These are phyloP conservation scores for Triticum urartu DNA, from an alignment of 176 grass and related monocot species.

Conservation along the genomic window DNA sequence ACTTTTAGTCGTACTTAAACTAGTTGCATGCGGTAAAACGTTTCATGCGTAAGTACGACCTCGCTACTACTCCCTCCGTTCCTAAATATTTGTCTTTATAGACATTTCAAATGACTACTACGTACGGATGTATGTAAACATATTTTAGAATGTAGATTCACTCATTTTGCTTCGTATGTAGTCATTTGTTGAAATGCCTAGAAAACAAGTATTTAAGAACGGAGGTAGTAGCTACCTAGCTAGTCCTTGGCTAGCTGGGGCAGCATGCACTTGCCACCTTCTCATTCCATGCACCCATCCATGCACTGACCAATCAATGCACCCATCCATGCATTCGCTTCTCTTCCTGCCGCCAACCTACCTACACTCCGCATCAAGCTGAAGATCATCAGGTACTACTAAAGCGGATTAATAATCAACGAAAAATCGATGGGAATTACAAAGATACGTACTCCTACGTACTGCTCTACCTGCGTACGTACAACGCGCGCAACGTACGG, in stretches of 20 bases:
- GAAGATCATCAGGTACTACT: too few relatives aligned
- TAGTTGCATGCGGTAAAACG: too few relatives aligned
- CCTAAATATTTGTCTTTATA: too few relatives aligned
- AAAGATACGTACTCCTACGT: not conserved
- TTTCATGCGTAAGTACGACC: too few relatives aligned
- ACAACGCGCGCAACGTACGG: not conserved
- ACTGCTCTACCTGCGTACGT: not conserved
- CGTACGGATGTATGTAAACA: too few relatives aligned
- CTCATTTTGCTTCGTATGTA: too few relatives aligned
- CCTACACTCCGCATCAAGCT: not conserved
- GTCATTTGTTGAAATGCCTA: too few relatives aligned
- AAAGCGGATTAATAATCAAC: not conserved
- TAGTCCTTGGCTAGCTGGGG: not conserved
- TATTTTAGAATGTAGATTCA: too few relatives aligned
- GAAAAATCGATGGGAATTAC: not conserved
- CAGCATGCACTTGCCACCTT: slow-evolving; percentile 10
- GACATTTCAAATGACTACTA: too few relatives aligned
- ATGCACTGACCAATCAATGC: not conserved
- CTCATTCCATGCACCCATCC: not conserved
- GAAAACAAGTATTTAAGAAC: too few relatives aligned
- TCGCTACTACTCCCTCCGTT: too few relatives aligned
- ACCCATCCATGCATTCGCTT: not conserved
- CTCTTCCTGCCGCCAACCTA: not conserved
- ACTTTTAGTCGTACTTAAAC: too few relatives aligned
- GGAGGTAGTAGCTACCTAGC: not conserved